Base-by-base conservation (phyloP, 345 rosid species). In the Odontarrhena argentea region DNA sequence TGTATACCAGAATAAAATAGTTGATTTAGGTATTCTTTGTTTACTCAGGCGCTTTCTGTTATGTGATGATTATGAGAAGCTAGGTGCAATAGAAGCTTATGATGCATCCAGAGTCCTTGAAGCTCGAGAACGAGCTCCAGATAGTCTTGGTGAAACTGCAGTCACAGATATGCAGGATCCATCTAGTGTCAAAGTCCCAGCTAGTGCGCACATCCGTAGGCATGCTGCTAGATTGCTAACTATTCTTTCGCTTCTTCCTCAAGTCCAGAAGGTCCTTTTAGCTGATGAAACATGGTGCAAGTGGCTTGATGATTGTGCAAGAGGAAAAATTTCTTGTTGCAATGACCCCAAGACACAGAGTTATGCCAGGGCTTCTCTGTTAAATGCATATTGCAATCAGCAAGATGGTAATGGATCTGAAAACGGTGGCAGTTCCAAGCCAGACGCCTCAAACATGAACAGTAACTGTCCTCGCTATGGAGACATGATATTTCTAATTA, bases 241-340 rank as follows among this genome's bases (percentile, higher is more conserved):
- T 61, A 78, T 86, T 78, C 92, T 94, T 73, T 94, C 99, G 3
- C 76, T 80, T 46, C 92, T 88, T 63, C 99, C 92, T 1, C 53
- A 85, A 70, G 91, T 84, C 38, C 90, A 81, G 85, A 82, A 94
- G 73, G 70, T 62, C 74, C 83, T 94, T 73, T 54, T 74, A 53
- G 81, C 79, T 7, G 99, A 94, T 78, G 78, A 84, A 76, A 68
- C 76, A 59, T 87, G 86, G 91, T 88, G 84, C 78, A 78, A 74
- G 55, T 94, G 99, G 99, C 97, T 94, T 76, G 95, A 88, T 60
- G 97, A 84, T 71, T 91, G 99, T 87, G 95, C 99, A 49, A 69
- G 74, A 55, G 92, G 94, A 69, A 81, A 76, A 63, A 80, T 84
- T 60, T 76, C 87, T 15, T 84, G 96, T 64, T 87, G 94, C 77